Percentiles rank a stretch among this genome's conserved stretches.
Conservation (phyloP, 129 eudicot genomes). For the Chrysanthemum seticuspe region DNA sequence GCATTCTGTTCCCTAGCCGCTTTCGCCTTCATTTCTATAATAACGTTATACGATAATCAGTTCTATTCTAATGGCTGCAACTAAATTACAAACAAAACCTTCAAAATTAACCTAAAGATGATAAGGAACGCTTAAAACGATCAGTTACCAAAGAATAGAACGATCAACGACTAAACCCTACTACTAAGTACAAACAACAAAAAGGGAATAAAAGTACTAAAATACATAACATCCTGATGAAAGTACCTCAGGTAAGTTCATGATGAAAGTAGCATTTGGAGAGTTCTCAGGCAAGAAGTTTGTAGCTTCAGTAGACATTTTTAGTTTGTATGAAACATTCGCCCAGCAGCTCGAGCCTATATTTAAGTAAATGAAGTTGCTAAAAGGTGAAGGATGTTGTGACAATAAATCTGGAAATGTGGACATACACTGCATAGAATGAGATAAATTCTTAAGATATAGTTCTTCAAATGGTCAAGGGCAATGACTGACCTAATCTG, state of each 20-base stretch:
- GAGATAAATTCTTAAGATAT: slow-evolving; percentile 35
- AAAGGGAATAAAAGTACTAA: too few species aligned
- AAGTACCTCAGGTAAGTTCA: not conserved
- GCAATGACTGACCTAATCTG: slow-evolving; percentile 83
- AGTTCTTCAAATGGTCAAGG: slow-evolving; percentile 87
- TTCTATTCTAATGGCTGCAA: too few species aligned
- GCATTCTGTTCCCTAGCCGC: too few species aligned
- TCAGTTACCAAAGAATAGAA: too few species aligned
- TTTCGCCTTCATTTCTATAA: too few species aligned
- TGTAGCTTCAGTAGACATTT: slow-evolving; percentile 2
- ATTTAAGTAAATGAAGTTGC: slow-evolving; percentile 11
- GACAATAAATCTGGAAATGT: slow-evolving; percentile 7
- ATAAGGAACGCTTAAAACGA: too few species aligned
- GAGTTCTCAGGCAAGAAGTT: not conserved
- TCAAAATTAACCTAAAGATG: too few species aligned
- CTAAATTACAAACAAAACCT: too few species aligned
- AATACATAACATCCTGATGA: not conserved
- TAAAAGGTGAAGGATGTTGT: slow-evolving; percentile 19
- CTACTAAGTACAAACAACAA: too few species aligned
- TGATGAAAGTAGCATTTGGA: slow-evolving; percentile 12
- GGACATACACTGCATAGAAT: slow-evolving; percentile 20
- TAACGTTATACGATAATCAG: too few species aligned
- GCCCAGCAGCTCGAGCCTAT: not conserved
- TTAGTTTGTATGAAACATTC: not conserved
- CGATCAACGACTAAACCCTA: too few species aligned